Percentiles rank a stretch among this genome's conserved stretches.
Evolutionary conservation across 1,284 basidiomycete genomes (phyloP).

Genomic region (Cryptococcus deneoformans): DNA sequence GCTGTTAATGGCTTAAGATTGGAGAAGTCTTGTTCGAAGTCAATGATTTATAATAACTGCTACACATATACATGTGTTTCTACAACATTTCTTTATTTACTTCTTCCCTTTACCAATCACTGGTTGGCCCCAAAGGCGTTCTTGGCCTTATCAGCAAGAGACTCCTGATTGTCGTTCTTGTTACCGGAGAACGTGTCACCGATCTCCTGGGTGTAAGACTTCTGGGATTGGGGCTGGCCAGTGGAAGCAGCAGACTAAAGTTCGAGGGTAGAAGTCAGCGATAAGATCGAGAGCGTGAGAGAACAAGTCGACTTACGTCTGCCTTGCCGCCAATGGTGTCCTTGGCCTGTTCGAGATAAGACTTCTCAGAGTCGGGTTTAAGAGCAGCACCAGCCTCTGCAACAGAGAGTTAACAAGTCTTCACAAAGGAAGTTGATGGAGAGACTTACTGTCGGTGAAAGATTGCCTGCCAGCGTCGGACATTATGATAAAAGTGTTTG

Average conservation of each 20-base stretch:
- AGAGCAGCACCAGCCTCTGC: constrained; percentile 36
- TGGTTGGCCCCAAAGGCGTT: constrained; percentile 20
- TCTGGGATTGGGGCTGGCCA: constrained; percentile 35
- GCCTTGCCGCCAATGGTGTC: constrained; percentile 33
- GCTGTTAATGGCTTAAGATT: no score
- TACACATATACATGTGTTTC: neutral
- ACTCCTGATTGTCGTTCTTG: constrained; percentile 30
- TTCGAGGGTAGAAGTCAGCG: neutral
- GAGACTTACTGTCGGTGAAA: constrained; percentile 30
- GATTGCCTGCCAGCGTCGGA: constrained; percentile 38
- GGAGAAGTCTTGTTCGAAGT: neutral
- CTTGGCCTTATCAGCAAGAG: constrained; percentile 30
- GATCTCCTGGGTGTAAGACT: constrained; percentile 29
- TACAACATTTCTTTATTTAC: constrained; percentile 5
- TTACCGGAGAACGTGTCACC: constrained; percentile 35
- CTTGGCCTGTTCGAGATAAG: constrained; percentile 33
- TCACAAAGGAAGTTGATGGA: neutral
- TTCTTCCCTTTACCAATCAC: neutral
- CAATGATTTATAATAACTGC: constrained; percentile 2
- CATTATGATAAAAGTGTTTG: constrained; percentile 16
- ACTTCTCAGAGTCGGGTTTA: constrained; percentile 42
- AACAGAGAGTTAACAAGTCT: neutral
- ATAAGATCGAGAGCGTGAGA: neutral
- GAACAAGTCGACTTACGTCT: constrained; percentile 24
- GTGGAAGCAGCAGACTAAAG: constrained; percentile 31